Base-by-base conservation (phyloP, 148 eudicot genomes). In the Pouteria glomerata region DNA sequence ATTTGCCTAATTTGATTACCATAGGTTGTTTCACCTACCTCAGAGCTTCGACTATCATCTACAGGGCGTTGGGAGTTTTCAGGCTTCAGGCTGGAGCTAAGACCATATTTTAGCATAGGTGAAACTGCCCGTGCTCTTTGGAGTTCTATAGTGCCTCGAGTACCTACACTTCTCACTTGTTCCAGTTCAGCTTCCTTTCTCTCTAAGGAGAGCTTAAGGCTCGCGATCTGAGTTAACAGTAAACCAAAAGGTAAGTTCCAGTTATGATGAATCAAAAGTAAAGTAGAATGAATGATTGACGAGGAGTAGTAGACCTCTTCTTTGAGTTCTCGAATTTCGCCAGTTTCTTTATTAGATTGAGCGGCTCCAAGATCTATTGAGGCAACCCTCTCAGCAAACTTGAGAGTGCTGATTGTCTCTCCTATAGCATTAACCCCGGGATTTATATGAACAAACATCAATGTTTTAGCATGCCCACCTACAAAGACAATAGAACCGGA, bases 401-500 rank as follows among this genome's bases (percentile, higher is more conserved):
- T 95, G 7, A 95, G 82, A 63, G 97, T 95, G 80, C 98, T 91
- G 61, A 95, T 78, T 44, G 98, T 95, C 79, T 91, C 97, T 74
- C 93, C 96, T 7, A 88, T 60, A 58, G 96, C 93, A 80, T 81
- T 83, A 48, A 73, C 63, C 80, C 89, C 98, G 0, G 98, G 96
- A 80, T 86, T 91, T 81, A 95, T 86, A 79, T 95, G 98, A 27
- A 91, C 97, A 77, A 95, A 95, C 97, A 95, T 95, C 86, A 95
- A 79, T 12, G 98, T 89, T 78, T 95, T 95, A 5, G 98, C 98
- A 72, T 95, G 96, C 44, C 98, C 97, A 58, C 98, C 98, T 93
- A 79, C 44, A 65, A n/a, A 73, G 55, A 68, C 47, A 53, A 72
- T 59, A 41, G 71, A 14, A 73, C 45, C 37, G n/a, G n/a, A 51